These are phyloP conservation scores for Trichoderma harzianum DNA, from an alignment of 2,329 filamentous ascomycete genomes.

Conservation along the genomic window DNA sequence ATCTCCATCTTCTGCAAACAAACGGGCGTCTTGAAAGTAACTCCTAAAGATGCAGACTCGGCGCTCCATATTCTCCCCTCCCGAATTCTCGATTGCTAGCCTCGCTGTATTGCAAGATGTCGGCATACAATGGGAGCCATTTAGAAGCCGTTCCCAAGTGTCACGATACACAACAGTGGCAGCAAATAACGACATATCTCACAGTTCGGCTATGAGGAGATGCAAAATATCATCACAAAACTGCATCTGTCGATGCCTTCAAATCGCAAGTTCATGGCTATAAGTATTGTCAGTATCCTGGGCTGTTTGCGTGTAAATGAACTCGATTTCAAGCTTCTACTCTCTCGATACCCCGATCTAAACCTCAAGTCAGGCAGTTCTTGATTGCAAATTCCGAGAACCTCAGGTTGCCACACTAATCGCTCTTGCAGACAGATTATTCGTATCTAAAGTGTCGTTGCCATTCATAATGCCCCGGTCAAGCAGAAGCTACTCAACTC, in stretches of 20 bases:
- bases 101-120: not conserved
- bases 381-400: not conserved
- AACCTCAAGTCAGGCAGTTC: not conserved
- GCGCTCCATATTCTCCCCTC: not conserved
- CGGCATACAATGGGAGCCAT: not conserved
- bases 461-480: not conserved
- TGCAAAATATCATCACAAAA: not conserved
- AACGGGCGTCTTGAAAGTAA: not conserved
- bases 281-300: not conserved
- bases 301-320: not conserved
- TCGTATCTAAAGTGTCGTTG: not conserved
- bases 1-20: not conserved
- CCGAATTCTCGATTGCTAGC: not conserved
- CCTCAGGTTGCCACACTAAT: conserved; percentile 10
- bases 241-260: not conserved
- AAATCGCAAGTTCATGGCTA: not conserved
- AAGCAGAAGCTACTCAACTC: conserved; percentile 4
- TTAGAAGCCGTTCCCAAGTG: conserved; percentile 5
- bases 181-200: not conserved
- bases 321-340: not conserved
- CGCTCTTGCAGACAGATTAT: not conserved
- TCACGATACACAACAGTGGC: conserved; percentile 16
- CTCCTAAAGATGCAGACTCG: not conserved
- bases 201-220: not conserved
- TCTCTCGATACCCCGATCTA: too few species aligned